Base-by-base conservation (phyloP, 805 yeast species). In the Debaryomyces tyrocola region DNA sequence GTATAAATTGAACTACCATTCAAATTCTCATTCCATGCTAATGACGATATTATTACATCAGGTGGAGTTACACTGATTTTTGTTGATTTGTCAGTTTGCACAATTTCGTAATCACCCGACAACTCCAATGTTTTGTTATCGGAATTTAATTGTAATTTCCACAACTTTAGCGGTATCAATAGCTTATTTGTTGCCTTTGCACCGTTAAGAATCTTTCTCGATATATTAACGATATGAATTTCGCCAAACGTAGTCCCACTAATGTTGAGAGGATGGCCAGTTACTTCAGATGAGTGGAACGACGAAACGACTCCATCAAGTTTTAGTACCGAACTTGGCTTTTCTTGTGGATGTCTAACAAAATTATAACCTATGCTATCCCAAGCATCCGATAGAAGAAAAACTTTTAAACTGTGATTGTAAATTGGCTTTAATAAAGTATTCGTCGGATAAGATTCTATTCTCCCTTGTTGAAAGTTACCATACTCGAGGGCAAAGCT, bases 11-110 rank as follows among this genome's bases (percentile, higher is more conserved):
- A 48, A 70, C 83, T 49, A 48, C 64, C 58, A 33, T 40, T 48
- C 3, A 59, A 39, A 41, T 69, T 73, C 45, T 79, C 84, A 58
- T 77, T 78, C 94, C 92, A 87, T 20, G 75, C 75, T 1, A 79
- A 42, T 2, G 77, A 53, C 0, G 82, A 73, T 6, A 86, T 64
- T 12, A 70, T 61, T 1, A 82, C 73, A 11, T 78, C 76, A 4
- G 77, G 71, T 1, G 88, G 83, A 43, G 74, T 74, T 4, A 77
- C 54, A 11, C 68, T 56, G 5, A 52, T 51, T 46, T 63, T 53
- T 50, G 67, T 49, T 47, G 63, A 21, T 52, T 46, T 53, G 18
- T 70, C 75, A 4, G 67, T 56, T 1, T 69, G 54, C 7, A 64
- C 59, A 29, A 60, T 59, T 24, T 56, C 62, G 42, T 62, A 66